A percentile compares a stretch with the other conserved stretches of the same genome.
These are phyloP conservation scores for Yamadazyma nakazawae DNA, from an alignment of 805 yeast species.

Conservation along the genomic window DNA sequence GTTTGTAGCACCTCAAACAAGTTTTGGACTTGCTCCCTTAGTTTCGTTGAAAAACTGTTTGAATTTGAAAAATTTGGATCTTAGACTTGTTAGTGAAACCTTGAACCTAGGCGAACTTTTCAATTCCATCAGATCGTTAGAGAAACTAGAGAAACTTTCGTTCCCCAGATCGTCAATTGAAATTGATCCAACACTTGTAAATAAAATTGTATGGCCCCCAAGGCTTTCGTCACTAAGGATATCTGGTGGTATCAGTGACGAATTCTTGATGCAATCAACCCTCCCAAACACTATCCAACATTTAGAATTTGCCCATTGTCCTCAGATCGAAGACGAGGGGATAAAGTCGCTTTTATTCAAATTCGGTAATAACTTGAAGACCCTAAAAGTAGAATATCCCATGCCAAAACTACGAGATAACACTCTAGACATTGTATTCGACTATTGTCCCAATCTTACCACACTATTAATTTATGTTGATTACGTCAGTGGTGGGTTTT, in stretches of 20 bases:
- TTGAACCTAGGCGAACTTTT: slow-evolving; percentile 80
- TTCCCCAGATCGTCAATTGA: slow-evolving; percentile 85
- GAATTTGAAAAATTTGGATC: slow-evolving; percentile 61
- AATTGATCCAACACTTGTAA: slow-evolving; percentile 49
- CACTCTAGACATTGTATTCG: slow-evolving; percentile 70
- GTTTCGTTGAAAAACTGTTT: slow-evolving; percentile 74
- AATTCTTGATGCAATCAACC: slow-evolving; percentile 63
- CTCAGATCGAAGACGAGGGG: slow-evolving; percentile 63
- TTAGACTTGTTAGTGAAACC: slow-evolving; percentile 86
- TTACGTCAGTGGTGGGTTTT: slow-evolving; percentile 52
- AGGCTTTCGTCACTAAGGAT: slow-evolving; percentile 66
- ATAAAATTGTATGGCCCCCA: slow-evolving; percentile 70
- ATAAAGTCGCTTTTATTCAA: slow-evolving; percentile 57
- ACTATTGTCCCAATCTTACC: slow-evolving; percentile 70
- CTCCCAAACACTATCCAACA: slow-evolving; percentile 72
- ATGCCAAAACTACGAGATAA: slow-evolving; percentile 73
- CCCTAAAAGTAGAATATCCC: slow-evolving; percentile 75
- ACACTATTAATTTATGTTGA: slow-evolving; percentile 74
- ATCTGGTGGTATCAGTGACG: slow-evolving; percentile 87
- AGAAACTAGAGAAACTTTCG: slow-evolving; percentile 65
- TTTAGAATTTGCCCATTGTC: slow-evolving; percentile 85
- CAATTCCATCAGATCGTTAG: slow-evolving; percentile 61
- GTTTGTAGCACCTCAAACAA: slow-evolving; percentile 90
- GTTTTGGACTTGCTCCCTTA: slow-evolving; percentile 89
- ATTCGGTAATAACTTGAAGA: slow-evolving; percentile 63